These are phyloP conservation scores for Cladosporium oxysporum DNA, from an alignment of 2,329 filamentous ascomycete genomes.

Conservation along the genomic window DNA sequence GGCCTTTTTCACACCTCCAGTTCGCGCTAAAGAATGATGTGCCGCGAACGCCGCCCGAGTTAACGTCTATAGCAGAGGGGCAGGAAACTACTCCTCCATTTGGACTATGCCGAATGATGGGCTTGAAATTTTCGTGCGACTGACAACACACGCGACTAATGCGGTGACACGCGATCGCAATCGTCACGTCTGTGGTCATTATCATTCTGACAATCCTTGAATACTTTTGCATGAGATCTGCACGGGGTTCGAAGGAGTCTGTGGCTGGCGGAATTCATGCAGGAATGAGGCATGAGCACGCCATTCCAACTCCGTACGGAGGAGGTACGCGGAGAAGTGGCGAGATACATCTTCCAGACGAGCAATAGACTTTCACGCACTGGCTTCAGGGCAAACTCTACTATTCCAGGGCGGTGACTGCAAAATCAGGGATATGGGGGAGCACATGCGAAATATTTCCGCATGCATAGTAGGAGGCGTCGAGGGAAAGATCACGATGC, in stretches of 20 bases:
- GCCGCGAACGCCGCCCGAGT: not conserved
- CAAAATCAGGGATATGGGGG: not conserved
- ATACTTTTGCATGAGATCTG: not conserved
- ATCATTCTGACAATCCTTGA: not conserved
- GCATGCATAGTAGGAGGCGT: not conserved
- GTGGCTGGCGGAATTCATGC: conserved; percentile 14
- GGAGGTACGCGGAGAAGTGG: not conserved
- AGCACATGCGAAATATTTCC: not conserved
- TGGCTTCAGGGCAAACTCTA: conserved; percentile 2
- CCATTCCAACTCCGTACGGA: not conserved
- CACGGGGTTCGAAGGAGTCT: not conserved
- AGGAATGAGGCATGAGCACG: conserved; percentile 11
- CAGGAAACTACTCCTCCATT: not conserved
- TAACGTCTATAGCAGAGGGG: conserved; percentile 7
- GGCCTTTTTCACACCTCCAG: not conserved
- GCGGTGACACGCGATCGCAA: not conserved
- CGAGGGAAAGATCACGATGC: not conserved
- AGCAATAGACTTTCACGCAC: conserved; percentile 10
- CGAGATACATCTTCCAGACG: not conserved
- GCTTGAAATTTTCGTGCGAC: not conserved
- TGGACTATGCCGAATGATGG: not conserved
- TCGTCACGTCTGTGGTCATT: not conserved
- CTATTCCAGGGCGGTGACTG: not conserved
- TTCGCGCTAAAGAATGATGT: conserved; percentile 2
- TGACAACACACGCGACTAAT: not conserved